Evolutionary conservation across 805 yeast genomes (phyloP).

Genomic region (Wickerhamiella hasegawae): DNA sequence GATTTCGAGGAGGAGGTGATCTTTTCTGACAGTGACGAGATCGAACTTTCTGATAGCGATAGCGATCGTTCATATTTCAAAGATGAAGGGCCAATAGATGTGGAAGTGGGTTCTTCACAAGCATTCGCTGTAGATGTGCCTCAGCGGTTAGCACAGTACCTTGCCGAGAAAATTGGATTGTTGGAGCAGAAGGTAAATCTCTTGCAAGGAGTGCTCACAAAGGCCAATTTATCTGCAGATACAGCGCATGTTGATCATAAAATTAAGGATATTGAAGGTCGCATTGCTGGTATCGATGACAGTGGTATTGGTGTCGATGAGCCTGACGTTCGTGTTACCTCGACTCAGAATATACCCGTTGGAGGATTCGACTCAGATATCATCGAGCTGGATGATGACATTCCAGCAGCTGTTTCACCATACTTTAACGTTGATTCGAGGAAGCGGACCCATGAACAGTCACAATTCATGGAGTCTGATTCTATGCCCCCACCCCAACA

Average conservation of each 20-base stretch:
- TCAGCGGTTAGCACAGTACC: slow-evolving; percentile 4
- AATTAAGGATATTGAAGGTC: slow-evolving; percentile 8
- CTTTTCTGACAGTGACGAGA: too few relatives aligned
- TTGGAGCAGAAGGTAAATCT: slow-evolving; percentile 11
- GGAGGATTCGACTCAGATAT: background rate
- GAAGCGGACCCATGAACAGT: too few relatives aligned
- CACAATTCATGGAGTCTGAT: background rate
- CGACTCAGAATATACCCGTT: background rate
- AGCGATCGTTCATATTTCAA: too few relatives aligned
- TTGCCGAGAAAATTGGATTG: slow-evolving; percentile 14
- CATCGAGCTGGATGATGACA: background rate
- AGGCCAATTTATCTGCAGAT: background rate
- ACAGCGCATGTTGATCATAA: slow-evolving; percentile 6
- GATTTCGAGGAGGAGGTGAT: too few relatives aligned
- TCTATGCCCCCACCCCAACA: background rate
- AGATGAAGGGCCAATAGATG: too few relatives aligned
- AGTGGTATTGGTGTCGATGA: background rate
- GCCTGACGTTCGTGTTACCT: background rate
- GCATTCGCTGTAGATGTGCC: background rate
- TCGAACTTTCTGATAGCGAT: too few relatives aligned
- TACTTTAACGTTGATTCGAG: background rate
- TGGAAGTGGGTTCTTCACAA: background rate
- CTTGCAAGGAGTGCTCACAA: slow-evolving; percentile 2
- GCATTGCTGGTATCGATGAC: slow-evolving; percentile 8
- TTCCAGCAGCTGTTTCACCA: background rate